Evolutionary conservation across 768 basidiomycete genomes (phyloP), one percentile per base, ranked within the genome.

Genomic region (Tricholoma furcatifolium): DNA sequence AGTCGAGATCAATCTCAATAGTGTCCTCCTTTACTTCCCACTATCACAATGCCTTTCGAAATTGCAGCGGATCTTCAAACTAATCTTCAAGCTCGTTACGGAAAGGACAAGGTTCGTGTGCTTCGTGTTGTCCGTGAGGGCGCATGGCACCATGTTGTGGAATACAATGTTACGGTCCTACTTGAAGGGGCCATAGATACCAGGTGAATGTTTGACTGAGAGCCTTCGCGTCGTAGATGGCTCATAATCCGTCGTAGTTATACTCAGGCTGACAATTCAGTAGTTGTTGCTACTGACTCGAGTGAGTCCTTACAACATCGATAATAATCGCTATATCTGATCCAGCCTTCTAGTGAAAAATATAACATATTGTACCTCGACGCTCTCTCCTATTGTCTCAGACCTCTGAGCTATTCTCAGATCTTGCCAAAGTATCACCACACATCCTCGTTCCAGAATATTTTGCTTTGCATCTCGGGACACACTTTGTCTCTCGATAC

Each of bases 231-330:
- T 8, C 35, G 32, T 10, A 18, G 24, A 21, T 51, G n/a, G 43
- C 18, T n/a, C 1, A 2, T 21, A 21, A 23, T 46, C 12, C 35
- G 5, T 31, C 10, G 20, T 34, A 91, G 91, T 61, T 98, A 89
- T 68, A 96, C 91, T 3, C 60, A 91, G 58, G 92, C 90, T 0
- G 92, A 98, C 64, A 98, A 98, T 70, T 80, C 80, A 2, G 83
- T 87, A 9, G 79, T 97, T 9, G 92, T 98, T 2, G 87, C 95
- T 2, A 98, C 94, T 1, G 95, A 98, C 70, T 91, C 91, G 1
- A 86, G 91, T 92, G 61, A 62, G 87, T 74, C 21, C 2, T 20
- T 32, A 3, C 2, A 6, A 27, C 4, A 27, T 27, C 27, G 27
- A 27, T 27, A 7, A 27, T 27, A 7, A 27, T 27, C 7, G 27